phyloP scores from a whole-genome alignment of 345 rosid species.

The Populus pruinosa region DNA sequence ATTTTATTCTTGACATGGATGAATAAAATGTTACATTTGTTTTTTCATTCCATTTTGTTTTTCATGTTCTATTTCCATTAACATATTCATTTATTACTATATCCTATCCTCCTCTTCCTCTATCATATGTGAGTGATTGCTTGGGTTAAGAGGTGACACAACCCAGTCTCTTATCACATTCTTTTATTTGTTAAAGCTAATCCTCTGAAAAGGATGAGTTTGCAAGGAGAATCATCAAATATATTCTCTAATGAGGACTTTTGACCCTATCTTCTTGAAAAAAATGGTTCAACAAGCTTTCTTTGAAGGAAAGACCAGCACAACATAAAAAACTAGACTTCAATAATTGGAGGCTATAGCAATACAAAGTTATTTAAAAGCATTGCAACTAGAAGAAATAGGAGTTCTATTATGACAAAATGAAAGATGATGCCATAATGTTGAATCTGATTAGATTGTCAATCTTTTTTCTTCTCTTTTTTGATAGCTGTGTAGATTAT shows the following conservation, averaged over 20 bases:
- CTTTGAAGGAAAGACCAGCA: background rate
- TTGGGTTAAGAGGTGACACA: too few species aligned
- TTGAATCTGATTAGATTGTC: background rate
- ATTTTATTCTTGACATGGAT: too few species aligned
- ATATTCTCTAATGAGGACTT: background rate
- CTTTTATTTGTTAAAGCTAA: background rate
- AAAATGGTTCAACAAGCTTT: background rate
- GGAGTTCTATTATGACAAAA: background rate
- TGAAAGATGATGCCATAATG: background rate
- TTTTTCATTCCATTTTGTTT: too few species aligned
- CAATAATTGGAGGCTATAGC: background rate
- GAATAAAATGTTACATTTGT: too few species aligned
- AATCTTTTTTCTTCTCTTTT: background rate
- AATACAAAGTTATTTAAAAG: background rate
- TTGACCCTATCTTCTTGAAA: background rate
- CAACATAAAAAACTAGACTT: background rate
- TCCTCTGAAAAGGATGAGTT: background rate
- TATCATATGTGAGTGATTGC: too few species aligned
- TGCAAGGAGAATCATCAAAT: background rate
- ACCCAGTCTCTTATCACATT: background rate
- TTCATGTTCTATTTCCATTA: too few species aligned
- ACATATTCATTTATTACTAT: too few species aligned
- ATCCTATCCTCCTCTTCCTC: too few species aligned
- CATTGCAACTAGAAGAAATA: background rate
- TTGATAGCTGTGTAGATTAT: background rate